Base-by-base conservation (phyloP, 164 flowering plant genomes). In the Buxus sempervirens region DNA sequence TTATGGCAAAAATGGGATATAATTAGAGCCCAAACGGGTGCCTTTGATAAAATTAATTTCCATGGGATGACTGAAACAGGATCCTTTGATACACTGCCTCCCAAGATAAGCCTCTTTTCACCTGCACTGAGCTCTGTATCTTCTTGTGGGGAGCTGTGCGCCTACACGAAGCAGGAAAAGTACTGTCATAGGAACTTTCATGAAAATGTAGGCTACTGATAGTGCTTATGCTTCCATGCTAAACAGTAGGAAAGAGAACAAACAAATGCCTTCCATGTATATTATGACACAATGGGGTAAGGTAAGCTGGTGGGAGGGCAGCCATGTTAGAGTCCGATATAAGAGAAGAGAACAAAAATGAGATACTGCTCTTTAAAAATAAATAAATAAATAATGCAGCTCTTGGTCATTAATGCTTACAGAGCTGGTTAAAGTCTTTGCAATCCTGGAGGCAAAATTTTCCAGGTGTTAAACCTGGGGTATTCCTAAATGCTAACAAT, bases 1-100 rank as follows among this genome's bases (percentile, higher is more conserved):
- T 95, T 95, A 75, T 95, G 99, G 75, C 99, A 95, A 73, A 95
- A 95, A 77, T 95, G 99, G 76, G 98, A 92, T 75, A 95, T 76
- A 27, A 95, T 92, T 63, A 95, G 84, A 74, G 99, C 99, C 99
- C 99, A 95, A 58, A 95, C 99, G 56, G 99, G 93, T 56, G 88
- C 78, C 72, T 95, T 95, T 7, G 99, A 90, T 70, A 92, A 78
- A 78, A 95, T 95, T 70, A 87, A 72, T 71, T 84, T 87, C 99
- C 99, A 95, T 8, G 99, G 99, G 76, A 95, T 95, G 68, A 72
- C 83, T 62, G 87, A 6, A 63, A 92, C 98, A 64, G 99, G 96
- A 71, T 90, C 90, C 80, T 82, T 90, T 8, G 93, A 76, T 56
- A 64, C 73, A 74, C 80, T 83, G 67, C 90, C 83, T 54, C 82